Percentiles rank a stretch among this genome's conserved stretches.
Evolutionary conservation across 2,329 filamentous ascomycete species (phyloP).

Genomic region (Fusarium mexicanum): DNA sequence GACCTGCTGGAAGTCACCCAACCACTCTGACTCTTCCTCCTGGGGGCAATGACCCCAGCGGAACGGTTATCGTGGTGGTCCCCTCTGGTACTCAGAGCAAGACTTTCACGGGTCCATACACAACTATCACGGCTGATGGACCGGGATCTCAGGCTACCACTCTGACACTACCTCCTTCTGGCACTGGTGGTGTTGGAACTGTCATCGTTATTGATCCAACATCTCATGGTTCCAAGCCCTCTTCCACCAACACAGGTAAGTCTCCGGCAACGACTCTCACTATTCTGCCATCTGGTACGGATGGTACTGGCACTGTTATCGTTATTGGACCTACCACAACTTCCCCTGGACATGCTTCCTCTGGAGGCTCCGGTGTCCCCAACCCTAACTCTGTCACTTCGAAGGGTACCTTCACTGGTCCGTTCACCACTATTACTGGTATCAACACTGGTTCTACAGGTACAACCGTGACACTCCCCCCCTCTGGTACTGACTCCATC

Average conservation of each 20-base stretch:
- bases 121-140: background rate
- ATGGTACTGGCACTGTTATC: background rate
- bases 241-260: background rate
- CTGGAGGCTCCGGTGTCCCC: background rate
- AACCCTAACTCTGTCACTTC: background rate
- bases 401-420: background rate
- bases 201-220: background rate
- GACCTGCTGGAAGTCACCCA: background rate
- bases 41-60: background rate
- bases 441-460: background rate
- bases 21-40: background rate
- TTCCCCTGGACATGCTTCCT: background rate
- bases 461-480: background rate
- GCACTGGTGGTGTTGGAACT: background rate
- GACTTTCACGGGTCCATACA: background rate
- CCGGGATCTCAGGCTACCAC: background rate
- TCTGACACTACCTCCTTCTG: background rate
- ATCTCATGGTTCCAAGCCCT: background rate
- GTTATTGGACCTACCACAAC: background rate
- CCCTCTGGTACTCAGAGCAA: background rate
- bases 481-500: background rate
- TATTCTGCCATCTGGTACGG: background rate
- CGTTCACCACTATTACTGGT: background rate
- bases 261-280: background rate
- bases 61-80: background rate